These are phyloP conservation scores for Chaetomiaceae sp. DNA, from an alignment of 2,329 filamentous ascomycete species.

Conservation along the genomic window DNA sequence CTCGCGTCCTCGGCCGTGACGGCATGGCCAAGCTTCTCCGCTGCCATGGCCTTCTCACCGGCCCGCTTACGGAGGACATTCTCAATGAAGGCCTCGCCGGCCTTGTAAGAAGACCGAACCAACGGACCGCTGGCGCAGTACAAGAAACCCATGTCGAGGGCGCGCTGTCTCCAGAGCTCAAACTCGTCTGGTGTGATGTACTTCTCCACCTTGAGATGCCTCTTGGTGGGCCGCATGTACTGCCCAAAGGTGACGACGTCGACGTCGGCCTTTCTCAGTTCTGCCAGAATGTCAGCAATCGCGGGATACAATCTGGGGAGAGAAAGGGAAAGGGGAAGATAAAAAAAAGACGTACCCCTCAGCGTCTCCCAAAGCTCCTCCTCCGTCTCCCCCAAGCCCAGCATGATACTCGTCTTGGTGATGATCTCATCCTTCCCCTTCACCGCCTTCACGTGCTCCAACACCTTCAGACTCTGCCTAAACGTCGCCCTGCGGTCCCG, in stretches of 20 bases:
- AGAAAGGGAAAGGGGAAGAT: background rate
- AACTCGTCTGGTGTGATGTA: slow-evolving; percentile 91
- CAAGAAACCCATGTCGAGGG: slow-evolving; percentile 90
- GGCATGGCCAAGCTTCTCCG: slow-evolving; percentile 36
- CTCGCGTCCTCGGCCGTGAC: slow-evolving; percentile 33
- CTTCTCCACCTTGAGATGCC: slow-evolving; percentile 93
- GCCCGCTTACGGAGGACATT: slow-evolving; percentile 87
- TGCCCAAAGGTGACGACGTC: slow-evolving; percentile 99
- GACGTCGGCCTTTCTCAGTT: slow-evolving; percentile 73
- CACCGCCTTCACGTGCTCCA: slow-evolving; percentile 75
- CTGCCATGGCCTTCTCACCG: slow-evolving; percentile 34
- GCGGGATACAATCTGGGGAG: background rate
- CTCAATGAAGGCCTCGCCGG: slow-evolving; percentile 97
- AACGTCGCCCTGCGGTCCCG: slow-evolving; percentile 88
- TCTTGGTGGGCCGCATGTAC: slow-evolving; percentile 98
- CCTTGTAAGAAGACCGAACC: slow-evolving; percentile 94
- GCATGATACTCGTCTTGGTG: slow-evolving; percentile 98
- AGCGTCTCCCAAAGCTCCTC: slow-evolving; percentile 77
- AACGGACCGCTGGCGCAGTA: slow-evolving; percentile 93
- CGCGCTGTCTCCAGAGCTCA: slow-evolving; percentile 83
- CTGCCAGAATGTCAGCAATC: slow-evolving; percentile 34
- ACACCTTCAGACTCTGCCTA: slow-evolving; percentile 73
- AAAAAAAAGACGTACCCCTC: slow-evolving; percentile 57
- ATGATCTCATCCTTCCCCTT: slow-evolving; percentile 66
- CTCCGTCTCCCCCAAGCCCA: slow-evolving; percentile 89